Base-by-base conservation (phyloP, 2,329 filamentous ascomycete species). In the Chrysoporthe puriensis region DNA sequence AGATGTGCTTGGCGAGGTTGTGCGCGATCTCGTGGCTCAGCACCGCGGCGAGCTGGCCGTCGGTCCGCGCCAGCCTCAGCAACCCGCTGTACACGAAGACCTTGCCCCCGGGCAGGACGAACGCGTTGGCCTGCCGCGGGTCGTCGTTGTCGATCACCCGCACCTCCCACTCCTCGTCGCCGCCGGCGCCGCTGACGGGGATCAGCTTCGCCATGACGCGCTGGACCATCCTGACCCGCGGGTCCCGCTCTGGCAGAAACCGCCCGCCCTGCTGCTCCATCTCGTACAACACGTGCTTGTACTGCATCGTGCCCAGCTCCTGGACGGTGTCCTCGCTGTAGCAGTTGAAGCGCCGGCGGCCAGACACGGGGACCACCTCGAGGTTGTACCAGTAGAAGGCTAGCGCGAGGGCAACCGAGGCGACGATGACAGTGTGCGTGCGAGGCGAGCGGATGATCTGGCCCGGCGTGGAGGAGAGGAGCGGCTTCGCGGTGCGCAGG, bases 1-100 rank as follows among this genome's bases (percentile, higher is more conserved):
- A 88, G 7, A 85, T 80, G 74, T 93, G 91, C 66, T 87, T 85
- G 0, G 90, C 90, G 18, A 92, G 84, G 70, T 90, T 91, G 75
- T 95, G 92, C 21, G 91, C 90, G 69, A 94, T 92, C 80, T 94
- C 92, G 77, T 94, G 92, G 16, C 91, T 90, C 16, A 95, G 81
- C 2, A 95, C 90, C 1, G 91, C 88, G 4, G 92, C 92, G 36
- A 95, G 81, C 3, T 88, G 89, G 74, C 90, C 86, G 66, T 93
- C 90, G 73, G 82, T 88, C 63, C 83, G 76, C 68, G 90, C 90
- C 32, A 93, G 80, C n/a, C 85, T 83, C 64, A 94, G 77, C 43
- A 95, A 88, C 48, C 92, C 91, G 70, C 87, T 90, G 74, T 88
- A 91, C 1, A 95, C 91, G 75, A 94, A 94, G 0, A 95, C 91